phyloP scores from a whole-genome alignment of 164 flowering plant species.

The Saururus chinensis region DNA sequence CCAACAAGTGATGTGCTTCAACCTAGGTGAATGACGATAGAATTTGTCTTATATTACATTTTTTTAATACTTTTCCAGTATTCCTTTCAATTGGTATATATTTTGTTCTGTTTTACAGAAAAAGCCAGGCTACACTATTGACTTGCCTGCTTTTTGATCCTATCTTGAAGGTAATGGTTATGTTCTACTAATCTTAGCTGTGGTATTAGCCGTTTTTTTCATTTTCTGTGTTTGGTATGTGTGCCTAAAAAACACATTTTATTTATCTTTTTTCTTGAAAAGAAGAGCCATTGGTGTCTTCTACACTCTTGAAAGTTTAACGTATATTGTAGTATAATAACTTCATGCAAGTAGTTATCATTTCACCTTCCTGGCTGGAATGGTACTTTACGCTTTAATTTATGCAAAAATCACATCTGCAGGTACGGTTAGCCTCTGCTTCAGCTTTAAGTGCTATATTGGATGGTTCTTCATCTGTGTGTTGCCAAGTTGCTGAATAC shows the following conservation, averaged over 20 bases:
- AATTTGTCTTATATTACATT: conserved; percentile 2
- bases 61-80: neutral
- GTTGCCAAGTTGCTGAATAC: conserved; percentile 84
- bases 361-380: conserved; percentile 4
- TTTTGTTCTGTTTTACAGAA: conserved; percentile 31
- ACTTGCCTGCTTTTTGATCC: conserved; percentile 92
- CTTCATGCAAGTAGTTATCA: neutral
- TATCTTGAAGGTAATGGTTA: conserved; percentile 45
- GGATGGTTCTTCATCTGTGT: conserved; percentile 69
- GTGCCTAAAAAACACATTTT: neutral
- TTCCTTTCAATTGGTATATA: neutral
- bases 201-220: neutral
- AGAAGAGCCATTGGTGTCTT: neutral
- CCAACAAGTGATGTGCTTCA: conserved; percentile 78
- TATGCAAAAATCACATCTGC: neutral
- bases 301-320: neutral
- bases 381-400: too few species aligned
- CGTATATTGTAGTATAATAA: neutral
- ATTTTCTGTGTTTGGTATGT: neutral
- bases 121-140: conserved; percentile 71
- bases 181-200: neutral
- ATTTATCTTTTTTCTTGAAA: neutral
- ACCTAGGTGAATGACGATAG: conserved; percentile 38
- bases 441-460: conserved; percentile 61
- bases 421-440: conserved; percentile 71